phyloP scores from a whole-genome alignment of 345 rosid species.

The Murraya koenigii region DNA sequence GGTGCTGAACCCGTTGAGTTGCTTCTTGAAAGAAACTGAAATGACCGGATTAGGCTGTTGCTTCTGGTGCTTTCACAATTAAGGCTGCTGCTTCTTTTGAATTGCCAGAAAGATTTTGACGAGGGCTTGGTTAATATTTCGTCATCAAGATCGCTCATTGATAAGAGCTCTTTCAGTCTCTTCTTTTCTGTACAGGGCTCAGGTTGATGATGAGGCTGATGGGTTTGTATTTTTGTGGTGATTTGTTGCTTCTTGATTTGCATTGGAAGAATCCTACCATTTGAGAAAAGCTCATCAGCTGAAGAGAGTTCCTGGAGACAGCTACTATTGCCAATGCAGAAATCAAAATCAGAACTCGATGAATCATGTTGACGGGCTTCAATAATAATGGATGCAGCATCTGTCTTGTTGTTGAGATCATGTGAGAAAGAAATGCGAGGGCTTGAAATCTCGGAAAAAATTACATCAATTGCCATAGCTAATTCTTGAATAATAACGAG shows the following conservation, averaged over 20 bases:
- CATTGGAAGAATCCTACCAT: slow-evolving; percentile 77
- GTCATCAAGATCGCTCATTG: slow-evolving; percentile 28
- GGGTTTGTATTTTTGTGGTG: neutral
- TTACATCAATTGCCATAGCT: slow-evolving; percentile 64
- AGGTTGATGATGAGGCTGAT: slow-evolving; percentile 21
- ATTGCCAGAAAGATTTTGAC: slow-evolving; percentile 59
- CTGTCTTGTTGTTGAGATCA: slow-evolving; percentile 53
- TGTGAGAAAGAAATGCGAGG: slow-evolving; percentile 69
- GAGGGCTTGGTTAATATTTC: slow-evolving; percentile 11
- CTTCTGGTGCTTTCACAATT: slow-evolving; percentile 56
- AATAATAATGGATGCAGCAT: slow-evolving; percentile 7
- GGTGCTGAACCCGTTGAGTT: slow-evolving; percentile 85
- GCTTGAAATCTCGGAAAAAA: slow-evolving; percentile 65
- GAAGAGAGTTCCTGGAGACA: slow-evolving; percentile 55
- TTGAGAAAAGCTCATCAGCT: slow-evolving; percentile 86
- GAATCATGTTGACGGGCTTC: neutral
- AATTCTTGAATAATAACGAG: too few relatives aligned
- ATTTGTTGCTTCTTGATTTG: slow-evolving; percentile 49
- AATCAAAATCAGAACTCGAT: slow-evolving; percentile 50
- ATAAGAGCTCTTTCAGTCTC: slow-evolving; percentile 69
- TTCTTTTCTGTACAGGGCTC: slow-evolving; percentile 49
- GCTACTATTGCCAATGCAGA: slow-evolving; percentile 48
- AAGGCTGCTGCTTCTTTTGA: slow-evolving; percentile 82
- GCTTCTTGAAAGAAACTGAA: slow-evolving; percentile 70
- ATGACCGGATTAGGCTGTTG: slow-evolving; percentile 57